These are phyloP conservation scores for Volvox carteri DNA, from an alignment of 163 green algal genomes.

Conservation along the genomic window DNA sequence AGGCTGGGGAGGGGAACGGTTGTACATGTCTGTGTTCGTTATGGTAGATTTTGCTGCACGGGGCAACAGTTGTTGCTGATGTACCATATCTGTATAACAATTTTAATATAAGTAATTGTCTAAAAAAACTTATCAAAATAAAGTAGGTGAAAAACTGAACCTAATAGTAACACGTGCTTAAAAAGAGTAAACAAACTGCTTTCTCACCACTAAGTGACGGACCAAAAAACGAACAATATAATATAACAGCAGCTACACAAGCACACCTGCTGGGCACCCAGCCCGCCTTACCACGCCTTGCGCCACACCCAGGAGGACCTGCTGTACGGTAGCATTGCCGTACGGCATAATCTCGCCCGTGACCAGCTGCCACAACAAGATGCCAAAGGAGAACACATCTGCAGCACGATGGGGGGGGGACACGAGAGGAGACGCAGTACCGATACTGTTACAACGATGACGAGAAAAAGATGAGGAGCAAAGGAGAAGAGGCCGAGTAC, in stretches of 20 bases:
- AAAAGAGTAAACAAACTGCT: neutral
- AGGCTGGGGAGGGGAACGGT: no score
- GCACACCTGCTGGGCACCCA: no score
- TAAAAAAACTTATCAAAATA: neutral
- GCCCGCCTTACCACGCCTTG: conserved; percentile 29
- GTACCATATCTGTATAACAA: conserved; percentile 18
- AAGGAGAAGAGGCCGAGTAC: no score
- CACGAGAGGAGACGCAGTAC: neutral
- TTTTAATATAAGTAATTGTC: neutral
- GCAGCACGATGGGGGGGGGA: neutral
- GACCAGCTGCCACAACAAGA: conserved; percentile 54
- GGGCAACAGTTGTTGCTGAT: no score
- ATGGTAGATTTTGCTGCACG: no score
- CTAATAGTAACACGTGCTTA: neutral
- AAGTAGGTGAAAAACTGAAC: neutral
- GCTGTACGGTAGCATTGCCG: conserved; percentile 3
- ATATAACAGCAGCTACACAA: no score
- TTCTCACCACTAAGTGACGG: no score
- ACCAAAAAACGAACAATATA: no score
- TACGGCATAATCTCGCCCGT: conserved; percentile 29
- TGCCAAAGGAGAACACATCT: conserved; percentile 50
- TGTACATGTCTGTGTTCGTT: no score
- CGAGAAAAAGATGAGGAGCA: no score
- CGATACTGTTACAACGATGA: no score
- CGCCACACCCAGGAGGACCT: conserved; percentile 37